phyloP scores from a whole-genome alignment of 2,329 filamentous ascomycete genomes.

The Diplodia seriata region DNA sequence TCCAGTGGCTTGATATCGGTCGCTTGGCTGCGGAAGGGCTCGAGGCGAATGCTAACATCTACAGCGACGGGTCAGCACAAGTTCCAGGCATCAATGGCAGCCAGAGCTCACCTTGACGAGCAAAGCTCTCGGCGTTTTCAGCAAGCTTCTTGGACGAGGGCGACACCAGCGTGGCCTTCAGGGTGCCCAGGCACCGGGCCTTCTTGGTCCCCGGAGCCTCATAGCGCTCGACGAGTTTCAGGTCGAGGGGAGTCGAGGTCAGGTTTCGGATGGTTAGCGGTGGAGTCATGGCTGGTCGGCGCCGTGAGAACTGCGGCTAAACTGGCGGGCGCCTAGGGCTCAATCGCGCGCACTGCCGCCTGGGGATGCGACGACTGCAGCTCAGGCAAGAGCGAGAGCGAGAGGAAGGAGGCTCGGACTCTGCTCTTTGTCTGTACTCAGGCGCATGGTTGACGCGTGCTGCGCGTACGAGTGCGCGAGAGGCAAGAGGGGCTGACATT shows the following conservation, averaged over 20 bases:
- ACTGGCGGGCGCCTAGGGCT: conserved; percentile 3
- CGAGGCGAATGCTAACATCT: conserved; percentile 68
- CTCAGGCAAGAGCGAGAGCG: background rate
- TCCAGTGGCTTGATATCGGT: conserved; percentile 69
- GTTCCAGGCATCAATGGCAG: background rate
- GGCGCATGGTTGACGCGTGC: conserved; percentile 11
- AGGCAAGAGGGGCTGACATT: background rate
- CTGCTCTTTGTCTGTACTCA: background rate
- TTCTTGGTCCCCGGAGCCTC: conserved; percentile 58
- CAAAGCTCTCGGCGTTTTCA: conserved; percentile 66
- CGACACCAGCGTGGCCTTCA: conserved; percentile 22
- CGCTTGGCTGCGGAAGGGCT: conserved; percentile 70
- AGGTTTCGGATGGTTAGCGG: conserved; percentile 80
- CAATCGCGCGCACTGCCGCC: background rate
- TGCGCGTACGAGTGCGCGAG: background rate
- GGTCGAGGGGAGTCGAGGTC: conserved; percentile 73
- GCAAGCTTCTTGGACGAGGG: conserved; percentile 54
- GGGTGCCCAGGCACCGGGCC: conserved; percentile 38
- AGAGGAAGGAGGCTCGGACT: background rate
- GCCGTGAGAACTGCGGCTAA: conserved; percentile 30
- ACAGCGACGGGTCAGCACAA: conserved; percentile 7
- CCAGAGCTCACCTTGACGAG: conserved; percentile 52
- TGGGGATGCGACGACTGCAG: background rate
- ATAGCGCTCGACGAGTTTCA: conserved; percentile 78
- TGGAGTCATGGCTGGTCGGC: conserved; percentile 25